Base-by-base conservation (phyloP, 2,329 filamentous ascomycete species). In the Orbilia ellipsospora region DNA sequence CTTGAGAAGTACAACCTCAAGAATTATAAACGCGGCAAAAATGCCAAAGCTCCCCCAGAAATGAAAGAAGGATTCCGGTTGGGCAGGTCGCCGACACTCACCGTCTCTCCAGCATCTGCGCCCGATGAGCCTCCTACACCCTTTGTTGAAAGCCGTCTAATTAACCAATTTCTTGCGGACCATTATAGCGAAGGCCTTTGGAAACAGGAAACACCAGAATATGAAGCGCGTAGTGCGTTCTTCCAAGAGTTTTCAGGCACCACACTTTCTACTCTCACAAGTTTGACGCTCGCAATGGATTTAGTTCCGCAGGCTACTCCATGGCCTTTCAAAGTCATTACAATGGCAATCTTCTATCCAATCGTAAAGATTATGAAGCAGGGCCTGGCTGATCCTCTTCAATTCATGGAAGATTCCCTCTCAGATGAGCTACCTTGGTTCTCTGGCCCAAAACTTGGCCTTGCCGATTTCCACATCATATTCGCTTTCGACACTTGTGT, bases 61-160 rank as follows among this genome's bases (percentile, higher is more conserved):
- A 64, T 75, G 72, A 69, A 64, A 48, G 72, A 75, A 65, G 72
- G 72, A 1, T 75, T 75, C 16, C 64, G 72, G 23, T 23, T 75
- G 5, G 72, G 64, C 31, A 75, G 54, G n/a, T 63, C 72, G 1
- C 72, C 72, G 1, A 69, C 44, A 23, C 54, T 75, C n/a, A 64
- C 59, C 1, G 72, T 69, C 10, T 64, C 72, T 13, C 72, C 72
- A 31, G 64, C 60, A n/a, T 50, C 64, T 3, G 54, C 64, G n/a
- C 72, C 64, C 1, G 64, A 75, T 10, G 59, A 75, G 12, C 72
- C 72, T 20, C 64, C 72, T n/a, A 75, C 64, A 15, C 15, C 62
- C 1, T 75, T 75, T 23, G 72, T 65, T 8, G 72, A 75, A 44
- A 59, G 72, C 40, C 64, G 72, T 16, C 59, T 75, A 2, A 57